Base-by-base conservation (phyloP, 1,139 yeast genomes). In the Yamadazyma diospyri region DNA sequence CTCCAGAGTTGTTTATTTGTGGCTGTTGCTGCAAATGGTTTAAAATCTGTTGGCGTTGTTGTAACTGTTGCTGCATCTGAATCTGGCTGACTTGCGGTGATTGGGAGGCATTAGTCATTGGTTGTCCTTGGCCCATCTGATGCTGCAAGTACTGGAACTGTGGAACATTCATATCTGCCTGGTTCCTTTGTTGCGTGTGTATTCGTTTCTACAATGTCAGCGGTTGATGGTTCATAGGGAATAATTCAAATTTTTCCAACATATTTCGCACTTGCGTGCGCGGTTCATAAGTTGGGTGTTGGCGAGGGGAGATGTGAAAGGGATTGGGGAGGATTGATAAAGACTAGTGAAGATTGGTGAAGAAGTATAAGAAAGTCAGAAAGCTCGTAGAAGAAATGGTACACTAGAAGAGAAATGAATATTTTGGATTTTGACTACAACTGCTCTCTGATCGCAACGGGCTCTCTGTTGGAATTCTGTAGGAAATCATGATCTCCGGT, bases 401-500 rank as follows among this genome's bases (percentile, higher is more conserved):
- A n/a, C n/a, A n/a, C n/a, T n/a, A n/a, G n/a, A n/a, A n/a, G n/a
- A n/a, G n/a, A n/a, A n/a, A n/a, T n/a, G n/a, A n/a, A n/a, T n/a
- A n/a, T n/a, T n/a, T n/a, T n/a, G n/a, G n/a, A n/a, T n/a, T n/a
- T n/a, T n/a, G n/a, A n/a, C 23, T 27, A 58, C 32, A 58, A 43
- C 32, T 58, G 64, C 18, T 57, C 63, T 46, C 64, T 47, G 33
- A 53, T 47, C 20, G 32, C 43, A 3, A 51, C 41, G 12, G 38
- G 36, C 6, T 44, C 51, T 23, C 42, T 39, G 15, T 37, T 37
- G 10, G 39, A 23, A 29, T 51, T 54, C 33, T 62, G 69, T 34
- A 69, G 53, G 41, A 59, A 69, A 36, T 64, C 64, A 43, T 69
- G 75, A 35, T 68, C 74, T 1, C 74, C 75, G 12, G 67, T 49